These are phyloP conservation scores for Talaromyces thailandensis DNA, from an alignment of 495 filamentous ascomycete species.

Conservation along the genomic window DNA sequence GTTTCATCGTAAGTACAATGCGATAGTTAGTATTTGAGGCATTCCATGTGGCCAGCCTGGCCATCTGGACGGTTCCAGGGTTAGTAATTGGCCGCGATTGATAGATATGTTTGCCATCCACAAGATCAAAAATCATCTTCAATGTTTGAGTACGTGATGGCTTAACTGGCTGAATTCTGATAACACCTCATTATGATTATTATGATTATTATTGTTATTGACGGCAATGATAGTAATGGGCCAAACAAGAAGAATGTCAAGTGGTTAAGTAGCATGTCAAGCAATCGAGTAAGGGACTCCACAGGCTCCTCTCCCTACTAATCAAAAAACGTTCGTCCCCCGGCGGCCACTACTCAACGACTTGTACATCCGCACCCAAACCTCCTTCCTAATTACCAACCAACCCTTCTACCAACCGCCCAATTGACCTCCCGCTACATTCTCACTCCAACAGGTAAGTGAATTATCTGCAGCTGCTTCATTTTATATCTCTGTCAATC, in stretches of 20 bases:
- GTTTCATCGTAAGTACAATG: background rate
- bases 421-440: background rate
- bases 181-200: background rate
- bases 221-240: background rate
- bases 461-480: background rate
- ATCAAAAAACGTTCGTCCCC: background rate
- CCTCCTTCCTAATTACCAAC: background rate
- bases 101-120: background rate
- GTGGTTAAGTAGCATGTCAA: background rate
- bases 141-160: background rate
- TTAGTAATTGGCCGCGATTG: background rate
- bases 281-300: background rate
- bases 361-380: background rate
- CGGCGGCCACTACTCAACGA: background rate
- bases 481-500: background rate
- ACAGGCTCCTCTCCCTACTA: background rate
- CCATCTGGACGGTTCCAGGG: no score
- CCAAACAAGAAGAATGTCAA: background rate
- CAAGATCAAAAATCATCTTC: background rate
- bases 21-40: background rate
- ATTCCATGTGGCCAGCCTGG: background rate
- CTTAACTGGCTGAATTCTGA: background rate
- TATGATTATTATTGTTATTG: background rate
- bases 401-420: background rate
- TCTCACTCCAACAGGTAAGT: background rate